Evolutionary conservation across 768 basidiomycete genomes (phyloP), one percentile per base, ranked within the genome.

Genomic region (Trametes villosa): DNA sequence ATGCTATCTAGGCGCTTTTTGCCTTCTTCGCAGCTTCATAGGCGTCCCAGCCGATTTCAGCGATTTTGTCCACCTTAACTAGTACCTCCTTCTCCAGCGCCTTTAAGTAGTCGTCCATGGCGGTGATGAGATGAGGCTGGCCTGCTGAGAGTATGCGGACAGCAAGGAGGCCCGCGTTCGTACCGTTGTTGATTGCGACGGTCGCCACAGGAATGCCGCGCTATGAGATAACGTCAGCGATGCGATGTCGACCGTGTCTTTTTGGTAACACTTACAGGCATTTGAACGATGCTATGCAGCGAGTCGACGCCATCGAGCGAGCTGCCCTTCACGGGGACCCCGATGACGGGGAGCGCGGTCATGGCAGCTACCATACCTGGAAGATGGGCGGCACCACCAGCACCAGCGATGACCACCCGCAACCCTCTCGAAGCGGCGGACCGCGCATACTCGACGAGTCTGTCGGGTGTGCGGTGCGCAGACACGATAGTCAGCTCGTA

Each of bases 361-460:
- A 97, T 87, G 20, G 92, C 89, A 5, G 96, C 97, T 1, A 98
- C 94, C 97, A 99, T 99, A 0, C 97, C 97, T 0, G 97, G 97
- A 1, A 99, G 77, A 77, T 99, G 97, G 5, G 96, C 97, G 1
- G 97, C 96, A 0, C 97, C 97, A n/a, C 97, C 97, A 7, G 97
- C 97, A 7, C 96, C 96, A 2, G 96, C 96, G 42, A 99, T 89
- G 73, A 99, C 86, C 4, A 83, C 84, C 46, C 89, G 76, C 41
- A 91, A 65, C 2, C 91, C 91, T 5, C 89, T 78, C 18, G 80
- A 72, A 1, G 82, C 79, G 0, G 95, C 96, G 9, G 83, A 81
- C 45, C 87, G 80, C 2, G 97, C 90, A 64, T 96, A 98, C 60
- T 86, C 81, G 22, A 91, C 84, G 70, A 98, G 79, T 2, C 96